phyloP scores from a whole-genome alignment of 306 rosid genomes.

The Cucurbita maxima region DNA sequence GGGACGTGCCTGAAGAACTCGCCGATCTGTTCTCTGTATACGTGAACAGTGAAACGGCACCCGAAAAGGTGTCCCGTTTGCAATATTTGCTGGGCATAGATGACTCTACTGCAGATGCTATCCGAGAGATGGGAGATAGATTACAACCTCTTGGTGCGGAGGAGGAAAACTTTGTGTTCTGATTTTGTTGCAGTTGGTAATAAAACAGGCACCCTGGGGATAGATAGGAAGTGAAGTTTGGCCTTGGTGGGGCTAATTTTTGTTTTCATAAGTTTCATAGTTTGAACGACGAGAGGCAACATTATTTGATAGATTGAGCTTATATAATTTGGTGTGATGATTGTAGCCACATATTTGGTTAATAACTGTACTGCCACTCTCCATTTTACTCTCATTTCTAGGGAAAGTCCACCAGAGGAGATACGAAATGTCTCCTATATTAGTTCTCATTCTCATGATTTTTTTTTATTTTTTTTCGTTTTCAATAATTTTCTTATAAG shows the following conservation, averaged over 20 bases:
- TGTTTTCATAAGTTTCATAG: neutral
- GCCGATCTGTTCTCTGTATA: conserved; percentile 64
- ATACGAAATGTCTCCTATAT: no score
- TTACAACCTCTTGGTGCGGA: conserved; percentile 29
- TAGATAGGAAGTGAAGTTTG: neutral
- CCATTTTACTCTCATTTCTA: neutral
- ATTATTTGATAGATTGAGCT: neutral
- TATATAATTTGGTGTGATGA: neutral
- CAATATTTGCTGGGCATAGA: conserved; percentile 76
- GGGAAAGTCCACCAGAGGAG: no score
- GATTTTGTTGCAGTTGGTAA: neutral
- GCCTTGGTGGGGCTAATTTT: neutral
- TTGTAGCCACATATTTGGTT: neutral
- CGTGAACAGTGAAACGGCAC: conserved; percentile 47
- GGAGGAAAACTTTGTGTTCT: conserved; percentile 85
- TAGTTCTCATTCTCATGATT: no score
- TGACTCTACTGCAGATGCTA: conserved; percentile 60
- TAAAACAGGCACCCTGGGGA: neutral
- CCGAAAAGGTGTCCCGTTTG: conserved; percentile 67
- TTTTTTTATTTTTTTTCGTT: no score
- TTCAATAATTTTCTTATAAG: no score
- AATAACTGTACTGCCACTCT: neutral
- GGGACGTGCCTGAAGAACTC: conserved; percentile 71
- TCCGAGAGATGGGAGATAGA: conserved; percentile 54
- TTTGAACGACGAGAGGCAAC: neutral